A percentile compares a stretch with the other conserved stretches of the same genome.
phyloP scores from a whole-genome alignment of 2,329 filamentous ascomycete genomes.

The Fusarium camptoceras region DNA sequence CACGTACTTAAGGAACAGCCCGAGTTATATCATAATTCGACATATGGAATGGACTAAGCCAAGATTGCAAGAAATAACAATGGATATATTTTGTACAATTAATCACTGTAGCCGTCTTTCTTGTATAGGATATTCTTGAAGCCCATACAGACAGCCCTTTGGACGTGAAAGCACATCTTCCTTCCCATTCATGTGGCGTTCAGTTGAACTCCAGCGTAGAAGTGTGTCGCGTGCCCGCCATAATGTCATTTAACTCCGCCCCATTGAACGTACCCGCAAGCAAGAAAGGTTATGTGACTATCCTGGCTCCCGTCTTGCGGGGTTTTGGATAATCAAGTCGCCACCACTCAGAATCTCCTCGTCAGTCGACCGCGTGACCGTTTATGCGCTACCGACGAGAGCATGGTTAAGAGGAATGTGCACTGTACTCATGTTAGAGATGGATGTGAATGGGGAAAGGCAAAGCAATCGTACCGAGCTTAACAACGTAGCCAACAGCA shows the following conservation, averaged over 20 bases:
- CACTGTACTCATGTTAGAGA: slow-evolving; percentile 56
- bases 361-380: slow-evolving; percentile 46
- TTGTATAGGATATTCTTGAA: slow-evolving; percentile 21
- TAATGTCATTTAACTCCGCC: slow-evolving; percentile 46
- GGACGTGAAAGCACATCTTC: slow-evolving; percentile 27
- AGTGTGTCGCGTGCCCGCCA: slow-evolving; percentile 43
- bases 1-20: slow-evolving; percentile 63
- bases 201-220: slow-evolving; percentile 39
- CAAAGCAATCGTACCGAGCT: slow-evolving; percentile 67
- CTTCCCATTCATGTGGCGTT: slow-evolving; percentile 28
- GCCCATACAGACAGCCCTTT: slow-evolving; percentile 6
- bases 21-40: slow-evolving; percentile 42
- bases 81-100: slow-evolving; percentile 47
- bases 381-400: slow-evolving; percentile 73
- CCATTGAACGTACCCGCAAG: slow-evolving; percentile 42
- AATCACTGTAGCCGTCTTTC: slow-evolving; percentile 24
- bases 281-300: slow-evolving; percentile 41
- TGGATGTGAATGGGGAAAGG: neutral
- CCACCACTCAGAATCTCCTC: slow-evolving; percentile 32
- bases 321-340: slow-evolving; percentile 32
- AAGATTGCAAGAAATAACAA: slow-evolving; percentile 33
- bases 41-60: slow-evolving; percentile 27
- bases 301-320: slow-evolving; percentile 20
- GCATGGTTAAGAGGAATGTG: slow-evolving; percentile 79
- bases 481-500: slow-evolving; percentile 76